Conservation (phyloP, 495 filamentous ascomycete species). For the Mycothermus thermophilus region DNA sequence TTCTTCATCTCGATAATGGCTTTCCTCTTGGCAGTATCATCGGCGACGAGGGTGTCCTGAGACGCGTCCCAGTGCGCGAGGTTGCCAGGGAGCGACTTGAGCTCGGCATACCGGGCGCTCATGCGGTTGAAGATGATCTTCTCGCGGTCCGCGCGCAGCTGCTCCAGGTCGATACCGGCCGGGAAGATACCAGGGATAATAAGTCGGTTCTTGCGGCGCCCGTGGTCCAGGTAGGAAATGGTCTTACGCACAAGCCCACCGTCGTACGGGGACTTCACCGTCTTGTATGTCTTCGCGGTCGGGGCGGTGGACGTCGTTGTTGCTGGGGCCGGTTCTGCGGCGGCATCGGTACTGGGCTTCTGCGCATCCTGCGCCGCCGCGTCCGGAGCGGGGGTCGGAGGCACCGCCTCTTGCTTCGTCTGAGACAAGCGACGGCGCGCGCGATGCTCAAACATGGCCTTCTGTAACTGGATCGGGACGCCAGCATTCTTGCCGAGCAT, state of each 20-base stretch:
- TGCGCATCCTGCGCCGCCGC: constrained; percentile 37
- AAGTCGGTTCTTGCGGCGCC: constrained; percentile 51
- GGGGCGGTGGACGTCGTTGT: constrained; percentile 13
- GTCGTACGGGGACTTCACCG: constrained; percentile 53
- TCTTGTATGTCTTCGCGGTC: constrained; percentile 34
- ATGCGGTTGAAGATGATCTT: constrained; percentile 82
- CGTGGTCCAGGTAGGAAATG: constrained; percentile 72
- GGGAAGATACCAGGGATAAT: constrained; percentile 81
- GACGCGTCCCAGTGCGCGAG: constrained; percentile 72
- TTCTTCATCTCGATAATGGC: constrained; percentile 88
- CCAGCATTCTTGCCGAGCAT: constrained; percentile 65
- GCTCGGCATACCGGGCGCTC: constrained; percentile 61
- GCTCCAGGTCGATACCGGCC: constrained; percentile 70
- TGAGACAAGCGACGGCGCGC: constrained; percentile 47
- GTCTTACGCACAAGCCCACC: constrained; percentile 33
- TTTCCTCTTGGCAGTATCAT: constrained; percentile 76
- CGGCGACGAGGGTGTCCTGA: constrained; percentile 51
- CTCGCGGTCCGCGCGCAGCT: constrained; percentile 71
- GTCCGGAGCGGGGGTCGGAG: constrained; percentile 34
- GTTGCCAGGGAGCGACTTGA: constrained; percentile 70
- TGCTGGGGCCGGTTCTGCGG: constrained; percentile 14
- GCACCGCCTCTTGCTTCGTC: constrained; percentile 35
- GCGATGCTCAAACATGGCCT: constrained; percentile 59
- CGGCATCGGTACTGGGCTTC: constrained; percentile 21
- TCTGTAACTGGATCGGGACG: constrained; percentile 58